Evolutionary conservation across 805 yeast genomes (phyloP), one percentile per base, ranked within the genome.

Genomic region (Starmerella geochares): DNA sequence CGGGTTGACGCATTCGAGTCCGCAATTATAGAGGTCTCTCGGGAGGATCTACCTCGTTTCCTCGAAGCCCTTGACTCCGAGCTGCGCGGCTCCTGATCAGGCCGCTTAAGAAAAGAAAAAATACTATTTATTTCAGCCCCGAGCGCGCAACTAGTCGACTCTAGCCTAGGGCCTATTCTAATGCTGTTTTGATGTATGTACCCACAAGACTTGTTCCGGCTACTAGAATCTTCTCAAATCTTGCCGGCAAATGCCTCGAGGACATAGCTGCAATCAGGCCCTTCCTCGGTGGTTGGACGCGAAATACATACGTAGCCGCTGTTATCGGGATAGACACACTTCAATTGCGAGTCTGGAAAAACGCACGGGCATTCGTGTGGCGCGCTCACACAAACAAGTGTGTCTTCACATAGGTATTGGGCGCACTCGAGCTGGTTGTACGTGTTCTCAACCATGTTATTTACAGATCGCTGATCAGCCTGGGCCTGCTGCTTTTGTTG

Each of bases 1-100:
- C 75, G 90, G 60, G 83, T 92, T 54, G 97, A 92, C 64, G 86
- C 95, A 61, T 92, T 92, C 67, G 97, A 92, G 63, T 84, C 94
- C 55, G 80, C 96, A 3, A 85, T 92, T 20, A 86, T 92, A 39
- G 96, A 92, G 67, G 80, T 92, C 38, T 69, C 86, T 52, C 82
- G 80, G 61, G 95, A 88, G 44, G 98, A 92, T 63, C 69, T 92
- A 54, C 72, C 86, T 4, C 85, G 95, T 45, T 92, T 92, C 61
- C 67, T 92, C 53, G 97, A 92, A 63, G 78, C 79, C 51, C 69
- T 90, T 54, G 85, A 95, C 33, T 11, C 45, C 2, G 47, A 40
- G n/a, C 29, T 36, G 37, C 46, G 35, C 23, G n/a, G 37, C 19
- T n/a, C 21, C 8, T 31, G 6, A 31, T 11, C 7, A 11, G 13